A percentile compares a stretch with the other conserved stretches of the same genome.
phyloP scores from a whole-genome alignment of 768 basidiomycete genomes.

The Omphalotus guepiniiformis region DNA sequence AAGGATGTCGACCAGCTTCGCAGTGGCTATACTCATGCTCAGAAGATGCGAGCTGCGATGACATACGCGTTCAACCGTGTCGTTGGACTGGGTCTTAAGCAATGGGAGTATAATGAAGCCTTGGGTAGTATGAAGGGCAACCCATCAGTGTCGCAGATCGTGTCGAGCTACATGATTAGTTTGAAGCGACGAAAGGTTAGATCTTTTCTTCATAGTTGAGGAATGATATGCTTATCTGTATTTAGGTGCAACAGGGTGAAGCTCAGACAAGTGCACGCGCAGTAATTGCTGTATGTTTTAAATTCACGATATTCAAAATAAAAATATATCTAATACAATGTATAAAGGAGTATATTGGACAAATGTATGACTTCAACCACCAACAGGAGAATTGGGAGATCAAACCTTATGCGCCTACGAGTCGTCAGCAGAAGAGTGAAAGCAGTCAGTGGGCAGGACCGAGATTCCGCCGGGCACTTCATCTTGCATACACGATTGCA shows the following conservation, averaged over 20 bases:
- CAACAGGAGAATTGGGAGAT: not conserved
- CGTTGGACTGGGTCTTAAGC: slow-evolving; percentile 6
- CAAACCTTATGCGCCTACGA: not conserved
- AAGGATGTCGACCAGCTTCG: too few relatives aligned
- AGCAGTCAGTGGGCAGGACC: not conserved
- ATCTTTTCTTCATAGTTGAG: not conserved
- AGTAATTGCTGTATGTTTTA: slow-evolving; percentile 12
- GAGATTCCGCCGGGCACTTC: not conserved
- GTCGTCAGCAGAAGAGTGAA: not conserved
- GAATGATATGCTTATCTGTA: not conserved
- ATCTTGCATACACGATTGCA: slow-evolving; percentile 4
- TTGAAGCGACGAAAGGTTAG: slow-evolving; percentile 8
- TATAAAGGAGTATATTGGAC: slow-evolving; percentile 9
- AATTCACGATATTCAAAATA: not conserved
- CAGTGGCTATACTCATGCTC: too few relatives aligned
- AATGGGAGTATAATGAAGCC: slow-evolving; percentile 14
- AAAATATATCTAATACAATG: not conserved
- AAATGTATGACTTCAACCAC: slow-evolving; percentile 12
- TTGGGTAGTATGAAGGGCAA: slow-evolving; percentile 10
- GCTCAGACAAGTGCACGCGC: slow-evolving; percentile 14
- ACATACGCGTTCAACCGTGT: slow-evolving; percentile 12
- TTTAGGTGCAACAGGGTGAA: slow-evolving; percentile 14
- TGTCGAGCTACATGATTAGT: slow-evolving; percentile 16
- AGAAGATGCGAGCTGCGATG: not conserved
- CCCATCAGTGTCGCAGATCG: slow-evolving; percentile 16